Conservation (phyloP, 345 rosid species). For the Euphorbia pulcherrima region DNA sequence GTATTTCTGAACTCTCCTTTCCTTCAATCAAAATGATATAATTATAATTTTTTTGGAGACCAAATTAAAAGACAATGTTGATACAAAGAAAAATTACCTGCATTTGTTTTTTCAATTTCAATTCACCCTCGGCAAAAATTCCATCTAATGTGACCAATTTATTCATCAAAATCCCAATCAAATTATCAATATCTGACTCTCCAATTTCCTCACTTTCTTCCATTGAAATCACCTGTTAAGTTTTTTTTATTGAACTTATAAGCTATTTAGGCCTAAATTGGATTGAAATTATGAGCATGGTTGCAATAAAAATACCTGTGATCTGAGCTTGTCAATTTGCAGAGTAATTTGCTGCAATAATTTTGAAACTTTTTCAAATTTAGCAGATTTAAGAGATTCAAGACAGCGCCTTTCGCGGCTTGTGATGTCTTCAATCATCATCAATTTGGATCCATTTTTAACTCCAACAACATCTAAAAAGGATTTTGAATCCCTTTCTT, state of each 20-base stretch:
- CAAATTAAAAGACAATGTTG: neutral
- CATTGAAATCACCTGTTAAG: slow-evolving; percentile 20
- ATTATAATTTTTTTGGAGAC: no score
- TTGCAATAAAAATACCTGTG: neutral
- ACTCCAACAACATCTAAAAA: slow-evolving; percentile 25
- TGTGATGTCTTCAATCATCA: slow-evolving; percentile 24
- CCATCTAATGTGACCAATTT: slow-evolving; percentile 26
- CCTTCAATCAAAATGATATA: slow-evolving; percentile 11
- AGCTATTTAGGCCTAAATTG: neutral
- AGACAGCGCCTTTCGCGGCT: slow-evolving; percentile 28
- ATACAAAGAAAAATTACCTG: slow-evolving; percentile 16
- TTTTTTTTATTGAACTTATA: neutral
- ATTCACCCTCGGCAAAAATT: slow-evolving; percentile 16
- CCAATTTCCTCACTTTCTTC: slow-evolving; percentile 19
- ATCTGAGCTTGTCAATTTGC: slow-evolving; percentile 23
- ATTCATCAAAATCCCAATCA: slow-evolving; percentile 24
- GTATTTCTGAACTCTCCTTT: slow-evolving; percentile 23
- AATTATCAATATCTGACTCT: slow-evolving; percentile 14
- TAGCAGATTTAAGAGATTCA: slow-evolving; percentile 26
- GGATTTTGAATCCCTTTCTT: slow-evolving; percentile 28
- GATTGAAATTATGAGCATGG: no score
- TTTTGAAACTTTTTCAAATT: slow-evolving; percentile 21
- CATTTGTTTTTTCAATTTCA: slow-evolving; percentile 20
- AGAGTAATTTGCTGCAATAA: slow-evolving; percentile 16
- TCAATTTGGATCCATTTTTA: slow-evolving; percentile 27